Evolutionary conservation across 768 basidiomycete species (phyloP).

Genomic region (Clitopilus passeckerianus): DNA sequence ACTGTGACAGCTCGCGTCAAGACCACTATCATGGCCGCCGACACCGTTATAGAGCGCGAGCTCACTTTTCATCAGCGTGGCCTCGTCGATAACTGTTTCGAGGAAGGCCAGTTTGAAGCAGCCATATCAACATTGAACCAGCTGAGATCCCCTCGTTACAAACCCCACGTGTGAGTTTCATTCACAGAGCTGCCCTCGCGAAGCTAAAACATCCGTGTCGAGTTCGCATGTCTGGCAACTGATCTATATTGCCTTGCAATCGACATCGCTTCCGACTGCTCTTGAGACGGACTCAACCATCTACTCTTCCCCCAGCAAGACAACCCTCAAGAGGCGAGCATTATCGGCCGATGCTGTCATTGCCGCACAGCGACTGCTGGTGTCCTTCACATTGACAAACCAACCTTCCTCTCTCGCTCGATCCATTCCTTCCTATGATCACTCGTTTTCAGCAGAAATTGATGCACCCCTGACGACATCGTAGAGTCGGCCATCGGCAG

Average conservation of each 20-base stretch:
- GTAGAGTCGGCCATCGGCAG: conserved; percentile 54
- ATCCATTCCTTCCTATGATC: conserved; percentile 48
- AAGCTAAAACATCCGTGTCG: conserved; percentile 4
- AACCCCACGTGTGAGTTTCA: conserved; percentile 44
- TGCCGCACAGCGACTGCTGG: conserved; percentile 48
- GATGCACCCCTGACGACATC: conserved; percentile 22
- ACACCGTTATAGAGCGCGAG: background rate
- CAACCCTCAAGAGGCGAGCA: conserved; percentile 31
- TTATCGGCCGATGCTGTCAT: conserved; percentile 40
- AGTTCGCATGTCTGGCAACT: conserved; percentile 66
- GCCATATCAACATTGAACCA: conserved; percentile 61
- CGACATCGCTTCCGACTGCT: conserved; percentile 26
- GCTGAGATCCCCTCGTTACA: conserved; percentile 51
- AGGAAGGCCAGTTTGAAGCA: conserved; percentile 72
- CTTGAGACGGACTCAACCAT: conserved; percentile 17
- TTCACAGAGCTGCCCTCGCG: conserved; percentile 17
- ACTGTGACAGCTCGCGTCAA: background rate
- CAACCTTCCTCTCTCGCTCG: conserved; percentile 45
- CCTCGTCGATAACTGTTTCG: conserved; percentile 68
- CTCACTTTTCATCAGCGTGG: conserved; percentile 35
- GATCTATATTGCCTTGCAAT: conserved; percentile 66
- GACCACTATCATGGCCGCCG: background rate
- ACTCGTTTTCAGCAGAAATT: conserved; percentile 14
- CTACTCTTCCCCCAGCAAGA: conserved; percentile 46
- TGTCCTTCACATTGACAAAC: conserved; percentile 54